These are phyloP conservation scores for Candida michaelii DNA, from an alignment of 805 yeast species.

Conservation along the genomic window DNA sequence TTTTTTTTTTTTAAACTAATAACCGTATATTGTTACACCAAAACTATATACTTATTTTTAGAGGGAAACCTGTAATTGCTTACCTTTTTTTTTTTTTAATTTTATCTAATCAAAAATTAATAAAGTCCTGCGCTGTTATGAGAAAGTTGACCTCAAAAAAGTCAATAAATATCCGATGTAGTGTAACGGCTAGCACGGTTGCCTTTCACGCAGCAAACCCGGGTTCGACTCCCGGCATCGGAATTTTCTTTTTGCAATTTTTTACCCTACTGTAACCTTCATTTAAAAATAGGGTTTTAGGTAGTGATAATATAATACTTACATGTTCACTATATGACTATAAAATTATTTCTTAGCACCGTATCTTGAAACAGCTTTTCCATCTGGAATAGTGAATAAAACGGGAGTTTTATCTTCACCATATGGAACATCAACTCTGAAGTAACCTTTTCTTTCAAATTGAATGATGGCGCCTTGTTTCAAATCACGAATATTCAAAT, in stretches of 20 bases:
- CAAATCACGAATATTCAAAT: constrained; percentile 70
- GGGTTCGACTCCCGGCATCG: constrained; percentile 90
- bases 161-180: constrained; percentile 36
- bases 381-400: constrained; percentile 94
- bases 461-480: constrained; percentile 87
- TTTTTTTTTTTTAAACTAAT: no score
- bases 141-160: background rate
- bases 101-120: no score
- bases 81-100: no score
- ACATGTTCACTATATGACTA: background rate
- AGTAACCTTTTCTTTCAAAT: constrained; percentile 97
- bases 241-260: constrained; percentile 35
- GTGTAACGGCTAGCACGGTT: constrained; percentile 57
- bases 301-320: background rate
- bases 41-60: no score
- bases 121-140: no score
- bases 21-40: no score
- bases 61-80: no score
- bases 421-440: constrained; percentile 66
- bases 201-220: constrained; percentile 58
- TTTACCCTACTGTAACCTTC: no score
- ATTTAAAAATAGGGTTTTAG: no score
- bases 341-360: constrained; percentile 33
- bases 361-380: constrained; percentile 53
- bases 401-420: constrained; percentile 63